A percentile compares a stretch with the other conserved stretches of the same genome.
Conservation (phyloP, 164 flowering plant species). For the Vitis cinerea region DNA sequence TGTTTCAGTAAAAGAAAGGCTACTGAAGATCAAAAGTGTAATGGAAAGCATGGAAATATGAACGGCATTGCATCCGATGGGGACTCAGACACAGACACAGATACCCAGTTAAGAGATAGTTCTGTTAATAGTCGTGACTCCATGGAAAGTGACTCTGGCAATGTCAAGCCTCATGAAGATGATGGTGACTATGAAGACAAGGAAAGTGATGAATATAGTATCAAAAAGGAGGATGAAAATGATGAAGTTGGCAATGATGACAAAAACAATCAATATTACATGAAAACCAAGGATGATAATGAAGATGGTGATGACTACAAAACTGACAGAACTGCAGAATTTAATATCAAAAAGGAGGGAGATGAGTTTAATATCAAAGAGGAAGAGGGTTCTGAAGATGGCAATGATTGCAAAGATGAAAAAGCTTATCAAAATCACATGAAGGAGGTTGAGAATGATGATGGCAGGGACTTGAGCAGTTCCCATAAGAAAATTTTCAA, state of each 20-base stretch:
- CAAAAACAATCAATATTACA: too few species aligned
- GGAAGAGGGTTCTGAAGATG: too few species aligned
- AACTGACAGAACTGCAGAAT: too few species aligned
- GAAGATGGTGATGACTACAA: too few species aligned
- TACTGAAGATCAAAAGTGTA: slow-evolving; percentile 8
- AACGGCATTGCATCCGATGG: slow-evolving; percentile 4
- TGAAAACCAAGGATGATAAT: too few species aligned
- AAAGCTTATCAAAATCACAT: too few species aligned
- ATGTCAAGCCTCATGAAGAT: slow-evolving; percentile 9
- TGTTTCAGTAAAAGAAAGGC: slow-evolving; percentile 27
- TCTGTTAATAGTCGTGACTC: not conserved
- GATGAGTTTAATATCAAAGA: too few species aligned
- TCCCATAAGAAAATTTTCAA: slow-evolving; percentile 23
- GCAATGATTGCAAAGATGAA: too few species aligned
- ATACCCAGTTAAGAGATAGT: not conserved
- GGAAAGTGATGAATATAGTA: slow-evolving; percentile 3
- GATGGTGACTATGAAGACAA: slow-evolving; percentile 20
- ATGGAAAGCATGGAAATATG: slow-evolving; percentile 5
- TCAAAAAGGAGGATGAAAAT: slow-evolving; percentile 3
- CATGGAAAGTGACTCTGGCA: slow-evolving; percentile 9
- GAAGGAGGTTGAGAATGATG: not conserved
- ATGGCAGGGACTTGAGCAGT: not conserved
- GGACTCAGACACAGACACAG: slow-evolving; percentile 4
- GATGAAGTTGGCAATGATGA: not conserved
- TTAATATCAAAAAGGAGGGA: too few species aligned